Evolutionary conservation across 2,329 filamentous ascomycete genomes (phyloP).

Genomic region (Harringtonia lauricola): DNA sequence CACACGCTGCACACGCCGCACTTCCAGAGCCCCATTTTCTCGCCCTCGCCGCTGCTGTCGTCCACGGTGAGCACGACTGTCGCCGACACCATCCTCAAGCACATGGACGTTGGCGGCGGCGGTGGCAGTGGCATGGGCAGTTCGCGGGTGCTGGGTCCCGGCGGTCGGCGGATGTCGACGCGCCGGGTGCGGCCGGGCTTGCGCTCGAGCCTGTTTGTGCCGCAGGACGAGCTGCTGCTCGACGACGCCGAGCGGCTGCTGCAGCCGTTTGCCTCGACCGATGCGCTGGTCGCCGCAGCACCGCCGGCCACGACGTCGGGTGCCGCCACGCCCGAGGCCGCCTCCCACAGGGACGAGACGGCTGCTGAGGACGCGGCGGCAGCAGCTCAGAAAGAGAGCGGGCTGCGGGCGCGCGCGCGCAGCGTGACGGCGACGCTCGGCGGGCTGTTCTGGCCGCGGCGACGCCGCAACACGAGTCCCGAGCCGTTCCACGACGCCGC

Average conservation of each 20-base stretch:
- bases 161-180: slow-evolving; percentile 32
- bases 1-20: slow-evolving; percentile 21
- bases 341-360: neutral
- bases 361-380: neutral
- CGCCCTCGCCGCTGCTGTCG: slow-evolving; percentile 43
- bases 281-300: slow-evolving; percentile 5
- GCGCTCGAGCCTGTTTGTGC: slow-evolving; percentile 42
- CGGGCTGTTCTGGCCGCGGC: slow-evolving; percentile 22
- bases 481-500: neutral
- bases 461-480: slow-evolving; percentile 8
- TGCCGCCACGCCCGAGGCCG: neutral
- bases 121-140: neutral
- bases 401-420: slow-evolving; percentile 21
- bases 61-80: slow-evolving; percentile 48
- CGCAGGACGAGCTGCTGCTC: slow-evolving; percentile 27
- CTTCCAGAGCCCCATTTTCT: slow-evolving; percentile 39
- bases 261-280: neutral
- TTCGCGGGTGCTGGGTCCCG: slow-evolving; percentile 19
- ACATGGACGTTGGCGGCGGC: slow-evolving; percentile 20
- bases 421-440: slow-evolving; percentile 29
- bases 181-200: slow-evolving; percentile 38
- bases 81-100: slow-evolving; percentile 38
- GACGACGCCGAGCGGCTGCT: slow-evolving; percentile 11
- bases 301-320: no score
- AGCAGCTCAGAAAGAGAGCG: slow-evolving; percentile 1